A percentile compares a stretch with the other conserved stretches of the same genome.
These are phyloP conservation scores for Ustilago esculenta DNA, from an alignment of 1,284 basidiomycete genomes.

Conservation along the genomic window DNA sequence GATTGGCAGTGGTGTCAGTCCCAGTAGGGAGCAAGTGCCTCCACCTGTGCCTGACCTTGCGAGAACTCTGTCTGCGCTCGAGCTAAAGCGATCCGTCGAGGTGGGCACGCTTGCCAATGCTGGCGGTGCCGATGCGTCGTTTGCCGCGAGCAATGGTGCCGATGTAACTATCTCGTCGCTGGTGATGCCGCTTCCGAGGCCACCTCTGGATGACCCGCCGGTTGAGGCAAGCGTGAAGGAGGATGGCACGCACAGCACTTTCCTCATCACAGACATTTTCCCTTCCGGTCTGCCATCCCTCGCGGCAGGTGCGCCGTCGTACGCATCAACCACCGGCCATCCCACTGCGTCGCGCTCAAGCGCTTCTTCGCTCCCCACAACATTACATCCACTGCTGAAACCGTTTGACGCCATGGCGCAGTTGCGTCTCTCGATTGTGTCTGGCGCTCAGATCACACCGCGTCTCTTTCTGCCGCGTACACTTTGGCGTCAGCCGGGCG, in stretches of 20 bases:
- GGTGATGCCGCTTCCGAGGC: constrained; percentile 33
- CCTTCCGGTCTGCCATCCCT: constrained; percentile 52
- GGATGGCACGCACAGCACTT: constrained; percentile 1
- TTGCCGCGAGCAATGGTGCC: constrained; percentile 1
- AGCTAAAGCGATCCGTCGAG: constrained; percentile 12
- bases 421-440: constrained; percentile 30
- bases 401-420: constrained; percentile 33
- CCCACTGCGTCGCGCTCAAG: too few relatives aligned
- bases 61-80: constrained; percentile 43
- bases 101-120: too few relatives aligned
- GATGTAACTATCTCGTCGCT: constrained; percentile 4
- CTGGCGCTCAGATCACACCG: constrained; percentile 85
- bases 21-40: constrained; percentile 5
- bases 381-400: constrained; percentile 23
- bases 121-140: not conserved
- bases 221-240: not conserved
- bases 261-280: constrained; percentile 50
- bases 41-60: constrained; percentile 53
- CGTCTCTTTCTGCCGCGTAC: constrained; percentile 86
- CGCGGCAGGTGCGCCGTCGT: constrained; percentile 42
- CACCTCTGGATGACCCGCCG: not conserved
- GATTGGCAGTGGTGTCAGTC: not conserved
- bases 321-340: constrained; percentile 32
- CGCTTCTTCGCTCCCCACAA: not conserved
- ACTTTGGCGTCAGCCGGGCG: constrained; percentile 81